These are phyloP conservation scores for Fonsecaea multimorphosa DNA, from an alignment of 2,329 filamentous ascomycete species.

Conservation along the genomic window DNA sequence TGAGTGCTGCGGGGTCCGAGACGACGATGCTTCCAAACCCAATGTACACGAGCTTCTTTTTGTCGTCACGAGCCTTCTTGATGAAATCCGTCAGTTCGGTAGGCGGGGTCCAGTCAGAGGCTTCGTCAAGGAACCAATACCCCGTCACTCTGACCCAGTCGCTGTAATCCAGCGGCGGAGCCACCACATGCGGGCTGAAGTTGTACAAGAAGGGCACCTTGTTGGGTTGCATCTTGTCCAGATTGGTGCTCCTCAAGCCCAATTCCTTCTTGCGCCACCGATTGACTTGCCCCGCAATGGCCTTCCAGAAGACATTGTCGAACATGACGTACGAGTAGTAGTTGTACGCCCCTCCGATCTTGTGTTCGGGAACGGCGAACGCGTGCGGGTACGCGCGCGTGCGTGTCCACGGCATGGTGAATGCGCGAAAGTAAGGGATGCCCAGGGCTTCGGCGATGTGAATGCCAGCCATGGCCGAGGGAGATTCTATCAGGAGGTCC, in stretches of 20 bases:
- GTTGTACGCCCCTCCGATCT: constrained; percentile 95
- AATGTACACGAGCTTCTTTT: constrained; percentile 93
- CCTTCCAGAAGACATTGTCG: constrained; percentile 95
- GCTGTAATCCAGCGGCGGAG: constrained; percentile 90
- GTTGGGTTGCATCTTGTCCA: constrained; percentile 93
- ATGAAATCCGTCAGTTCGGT: constrained; percentile 81
- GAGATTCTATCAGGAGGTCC: constrained; percentile 91
- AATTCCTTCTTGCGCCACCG: constrained; percentile 85
- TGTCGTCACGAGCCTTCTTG: constrained; percentile 75
- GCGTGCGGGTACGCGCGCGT: constrained; percentile 96
- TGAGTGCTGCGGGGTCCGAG: constrained; percentile 84
- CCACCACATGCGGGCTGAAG: constrained; percentile 92
- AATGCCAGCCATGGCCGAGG: constrained; percentile 95
- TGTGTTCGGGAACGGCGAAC: constrained; percentile 89
- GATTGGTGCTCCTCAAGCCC: constrained; percentile 75
- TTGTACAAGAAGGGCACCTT: constrained; percentile 99
- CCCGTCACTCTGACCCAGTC: constrained; percentile 98
- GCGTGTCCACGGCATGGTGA: constrained; percentile 98
- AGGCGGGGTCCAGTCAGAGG: constrained; percentile 70
- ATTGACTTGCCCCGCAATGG: constrained; percentile 89
- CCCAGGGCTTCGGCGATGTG: constrained; percentile 92
- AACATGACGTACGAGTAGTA: constrained; percentile 96
- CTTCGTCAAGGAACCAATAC: constrained; percentile 95
- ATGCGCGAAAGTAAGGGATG: constrained; percentile 95
- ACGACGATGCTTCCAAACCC: constrained; percentile 97